These are phyloP conservation scores for Solanum chaucha DNA, from an alignment of 257 asterid genomes.

Conservation along the genomic window DNA sequence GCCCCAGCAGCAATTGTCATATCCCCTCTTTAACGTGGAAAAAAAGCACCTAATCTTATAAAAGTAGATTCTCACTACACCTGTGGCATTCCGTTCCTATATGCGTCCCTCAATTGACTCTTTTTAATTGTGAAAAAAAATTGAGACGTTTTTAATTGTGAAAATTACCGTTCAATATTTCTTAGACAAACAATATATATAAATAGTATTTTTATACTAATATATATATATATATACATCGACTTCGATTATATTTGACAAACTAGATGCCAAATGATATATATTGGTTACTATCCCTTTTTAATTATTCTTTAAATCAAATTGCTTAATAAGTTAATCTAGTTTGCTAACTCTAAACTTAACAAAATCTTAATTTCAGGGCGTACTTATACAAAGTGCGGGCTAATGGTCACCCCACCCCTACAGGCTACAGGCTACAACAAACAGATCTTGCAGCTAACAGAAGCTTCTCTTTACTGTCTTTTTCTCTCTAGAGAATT, in stretches of 20 bases:
- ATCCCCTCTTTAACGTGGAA: slow-evolving; percentile 7
- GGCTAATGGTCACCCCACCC: slow-evolving; percentile 25
- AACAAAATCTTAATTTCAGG: not conserved
- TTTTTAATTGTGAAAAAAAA: not conserved
- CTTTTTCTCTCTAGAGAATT: slow-evolving; percentile 3
- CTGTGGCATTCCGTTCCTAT: slow-evolving; percentile 11
- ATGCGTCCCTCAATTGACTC: not conserved
- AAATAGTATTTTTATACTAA: too few relatives aligned
- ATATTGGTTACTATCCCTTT: not conserved
- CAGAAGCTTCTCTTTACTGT: slow-evolving; percentile 53
- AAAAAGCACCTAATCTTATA: slow-evolving; percentile 9
- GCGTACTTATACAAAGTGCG: slow-evolving; percentile 18
- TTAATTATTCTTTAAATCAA: not conserved
- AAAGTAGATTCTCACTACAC: slow-evolving; percentile 15
- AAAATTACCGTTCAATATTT: not conserved
- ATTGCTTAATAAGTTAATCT: not conserved
- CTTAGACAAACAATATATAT: not conserved
- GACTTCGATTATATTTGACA: too few relatives aligned
- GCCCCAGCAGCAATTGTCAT: slow-evolving; percentile 21
- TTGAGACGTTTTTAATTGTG: not conserved
- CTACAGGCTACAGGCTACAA: slow-evolving; percentile 6
- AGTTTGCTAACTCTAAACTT: not conserved
- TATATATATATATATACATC: too few relatives aligned
- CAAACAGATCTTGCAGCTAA: slow-evolving; percentile 55
- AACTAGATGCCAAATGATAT: not conserved